Conservation (phyloP, 2,329 filamentous ascomycete species). For the Colletotrichum musicola region DNA sequence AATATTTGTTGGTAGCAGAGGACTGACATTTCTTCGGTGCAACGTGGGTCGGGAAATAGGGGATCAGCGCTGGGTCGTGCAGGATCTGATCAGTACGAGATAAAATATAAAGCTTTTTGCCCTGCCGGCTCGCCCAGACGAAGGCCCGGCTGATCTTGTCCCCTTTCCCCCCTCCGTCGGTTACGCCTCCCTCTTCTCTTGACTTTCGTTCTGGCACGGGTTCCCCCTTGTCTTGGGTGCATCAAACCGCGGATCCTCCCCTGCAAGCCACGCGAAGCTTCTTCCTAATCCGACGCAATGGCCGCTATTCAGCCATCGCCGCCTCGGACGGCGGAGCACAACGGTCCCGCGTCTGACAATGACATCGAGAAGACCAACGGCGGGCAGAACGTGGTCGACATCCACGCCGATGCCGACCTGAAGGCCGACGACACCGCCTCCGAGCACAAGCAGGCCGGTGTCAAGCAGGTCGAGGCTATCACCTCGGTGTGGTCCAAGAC, state of each 20-base stretch:
- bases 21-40: constrained; percentile 1
- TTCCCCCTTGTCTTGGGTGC: not conserved
- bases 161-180: not conserved
- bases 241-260: not conserved
- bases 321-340: constrained; percentile 14
- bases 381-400: constrained; percentile 40
- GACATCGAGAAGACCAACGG: constrained; percentile 42
- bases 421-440: constrained; percentile 42
- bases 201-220: not conserved
- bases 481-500: constrained; percentile 54
- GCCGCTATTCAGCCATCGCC: constrained; percentile 11
- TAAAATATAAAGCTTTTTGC: constrained; percentile 28
- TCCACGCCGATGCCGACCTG: constrained; percentile 31
- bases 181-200: not conserved
- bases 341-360: not conserved
- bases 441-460: constrained; percentile 52
- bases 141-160: not conserved
- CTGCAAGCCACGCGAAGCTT: not conserved
- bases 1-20: not conserved
- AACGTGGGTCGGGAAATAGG: constrained; percentile 20
- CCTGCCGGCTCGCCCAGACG: not conserved
- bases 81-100: constrained; percentile 8
- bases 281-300: constrained; percentile 5
- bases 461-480: constrained; percentile 54
- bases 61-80: constrained; percentile 19